A percentile compares a stretch with the other conserved stretches of the same genome.
phyloP scores from a whole-genome alignment of 768 basidiomycete species.

The Amanita subjunquillea region DNA sequence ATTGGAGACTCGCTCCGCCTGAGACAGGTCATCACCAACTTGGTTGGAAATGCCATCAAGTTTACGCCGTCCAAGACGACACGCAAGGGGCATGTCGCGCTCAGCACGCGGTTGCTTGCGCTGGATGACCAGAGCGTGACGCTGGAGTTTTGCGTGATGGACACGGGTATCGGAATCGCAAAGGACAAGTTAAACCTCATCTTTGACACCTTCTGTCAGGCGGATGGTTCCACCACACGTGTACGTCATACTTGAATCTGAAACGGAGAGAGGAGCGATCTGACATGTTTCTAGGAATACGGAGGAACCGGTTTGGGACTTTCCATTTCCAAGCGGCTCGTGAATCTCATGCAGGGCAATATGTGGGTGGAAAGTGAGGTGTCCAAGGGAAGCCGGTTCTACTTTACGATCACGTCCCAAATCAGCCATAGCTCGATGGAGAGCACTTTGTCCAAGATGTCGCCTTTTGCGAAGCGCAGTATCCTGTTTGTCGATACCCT shows the following conservation, averaged over 20 bases:
- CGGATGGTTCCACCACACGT: slow-evolving; percentile 94
- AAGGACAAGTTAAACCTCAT: slow-evolving; percentile 97
- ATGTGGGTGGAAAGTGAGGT: slow-evolving; percentile 99
- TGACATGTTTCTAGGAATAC: slow-evolving; percentile 55
- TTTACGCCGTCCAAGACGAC: slow-evolving; percentile 80
- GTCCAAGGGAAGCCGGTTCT: slow-evolving; percentile 87
- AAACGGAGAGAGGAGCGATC: not conserved
- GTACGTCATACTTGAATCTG: slow-evolving; percentile 33
- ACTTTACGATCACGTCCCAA: slow-evolving; percentile 90
- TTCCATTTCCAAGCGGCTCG: slow-evolving; percentile 95
- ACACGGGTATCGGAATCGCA: slow-evolving; percentile 97
- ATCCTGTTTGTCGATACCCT: slow-evolving; percentile 91
- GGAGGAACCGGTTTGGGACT: slow-evolving; percentile 95
- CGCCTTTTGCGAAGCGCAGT: slow-evolving; percentile 76
- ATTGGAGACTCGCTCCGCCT: slow-evolving; percentile 94
- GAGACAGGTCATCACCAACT: slow-evolving; percentile 90
- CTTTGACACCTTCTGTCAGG: slow-evolving; percentile 98
- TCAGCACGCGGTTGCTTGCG: slow-evolving; percentile 73
- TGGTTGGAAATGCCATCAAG: slow-evolving; percentile 95
- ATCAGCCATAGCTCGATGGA: slow-evolving; percentile 71
- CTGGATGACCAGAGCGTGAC: slow-evolving; percentile 79
- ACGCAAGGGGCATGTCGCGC: slow-evolving; percentile 80
- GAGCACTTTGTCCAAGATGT: slow-evolving; percentile 65
- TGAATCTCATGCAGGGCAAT: slow-evolving; percentile 94
- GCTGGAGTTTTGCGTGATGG: slow-evolving; percentile 93